Percentiles rank a stretch among this genome's conserved stretches.
Evolutionary conservation across 2,329 filamentous ascomycete species (phyloP).

Genomic region (Calonectria pteridis): DNA sequence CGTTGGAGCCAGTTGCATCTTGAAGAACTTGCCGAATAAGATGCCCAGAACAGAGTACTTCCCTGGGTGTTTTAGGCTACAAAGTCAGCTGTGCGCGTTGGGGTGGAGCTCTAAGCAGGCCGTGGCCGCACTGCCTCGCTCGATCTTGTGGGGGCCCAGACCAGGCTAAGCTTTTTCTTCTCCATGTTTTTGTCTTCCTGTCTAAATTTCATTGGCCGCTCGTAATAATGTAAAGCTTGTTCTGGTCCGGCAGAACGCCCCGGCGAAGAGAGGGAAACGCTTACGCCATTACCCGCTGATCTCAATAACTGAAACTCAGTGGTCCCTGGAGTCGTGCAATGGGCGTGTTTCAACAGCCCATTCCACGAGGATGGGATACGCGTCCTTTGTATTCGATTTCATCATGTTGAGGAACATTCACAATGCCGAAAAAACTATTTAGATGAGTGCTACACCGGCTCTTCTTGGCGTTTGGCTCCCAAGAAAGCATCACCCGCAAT

Average conservation of each 20-base stretch:
- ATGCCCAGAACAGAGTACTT: background rate
- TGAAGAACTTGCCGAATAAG: background rate
- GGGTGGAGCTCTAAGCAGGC: background rate
- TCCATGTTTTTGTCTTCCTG: background rate
- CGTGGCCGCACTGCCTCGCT: background rate
- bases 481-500: background rate
- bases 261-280: constrained; percentile 8
- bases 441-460: background rate
- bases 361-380: constrained; percentile 18
- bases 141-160: background rate
- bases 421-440: background rate
- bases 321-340: constrained; percentile 13
- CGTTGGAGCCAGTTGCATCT: background rate
- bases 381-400: background rate
- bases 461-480: background rate
- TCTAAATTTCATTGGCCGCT: background rate
- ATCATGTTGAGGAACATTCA: background rate
- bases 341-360: constrained; percentile 14
- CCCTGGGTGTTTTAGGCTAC: background rate
- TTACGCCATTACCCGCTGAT: constrained; percentile 1
- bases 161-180: background rate
- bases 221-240: background rate
- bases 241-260: background rate
- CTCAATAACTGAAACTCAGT: constrained; percentile 15
- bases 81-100: background rate